Conservation (phyloP, 495 filamentous ascomycete genomes). For the Chaetomium fimeti region DNA sequence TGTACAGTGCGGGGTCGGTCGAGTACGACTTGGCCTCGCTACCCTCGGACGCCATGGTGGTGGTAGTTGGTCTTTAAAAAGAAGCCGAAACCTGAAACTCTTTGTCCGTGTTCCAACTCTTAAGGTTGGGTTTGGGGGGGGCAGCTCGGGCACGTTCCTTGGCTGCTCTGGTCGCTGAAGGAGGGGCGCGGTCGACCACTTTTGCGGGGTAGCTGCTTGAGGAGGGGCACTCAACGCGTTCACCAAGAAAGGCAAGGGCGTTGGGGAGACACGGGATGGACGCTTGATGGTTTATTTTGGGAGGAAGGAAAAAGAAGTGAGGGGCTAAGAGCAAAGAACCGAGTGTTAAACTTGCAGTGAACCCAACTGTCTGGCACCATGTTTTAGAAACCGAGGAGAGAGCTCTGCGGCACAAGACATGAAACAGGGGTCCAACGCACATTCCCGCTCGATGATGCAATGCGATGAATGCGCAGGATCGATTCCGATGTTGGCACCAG, state of each 20-base stretch:
- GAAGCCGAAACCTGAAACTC: neutral
- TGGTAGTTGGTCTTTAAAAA: slow-evolving; percentile 10
- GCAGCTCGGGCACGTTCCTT: neutral
- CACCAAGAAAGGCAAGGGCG: neutral
- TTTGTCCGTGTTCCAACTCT: neutral
- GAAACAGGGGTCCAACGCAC: slow-evolving; percentile 3
- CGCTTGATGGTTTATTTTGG: too few relatives aligned
- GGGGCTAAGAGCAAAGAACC: too few relatives aligned
- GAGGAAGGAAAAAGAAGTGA: too few relatives aligned
- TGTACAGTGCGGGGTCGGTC: slow-evolving; percentile 77
- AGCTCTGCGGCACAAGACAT: neutral
- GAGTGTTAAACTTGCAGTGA: too few relatives aligned
- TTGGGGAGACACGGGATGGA: neutral
- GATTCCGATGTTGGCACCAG: neutral
- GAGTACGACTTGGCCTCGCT: slow-evolving; percentile 54
- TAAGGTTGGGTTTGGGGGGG: neutral
- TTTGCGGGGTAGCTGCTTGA: slow-evolving; percentile 11
- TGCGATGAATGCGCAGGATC: neutral
- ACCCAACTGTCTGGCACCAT: too few relatives aligned
- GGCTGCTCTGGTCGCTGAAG: neutral
- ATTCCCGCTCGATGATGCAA: slow-evolving; percentile 5
- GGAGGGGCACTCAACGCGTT: neutral
- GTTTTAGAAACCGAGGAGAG: too few relatives aligned
- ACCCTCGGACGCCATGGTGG: slow-evolving; percentile 50
- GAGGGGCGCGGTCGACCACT: slow-evolving; percentile 10